Evolutionary conservation across 2,329 filamentous ascomycete genomes (phyloP).

Genomic region (Bipolaris cookei): DNA sequence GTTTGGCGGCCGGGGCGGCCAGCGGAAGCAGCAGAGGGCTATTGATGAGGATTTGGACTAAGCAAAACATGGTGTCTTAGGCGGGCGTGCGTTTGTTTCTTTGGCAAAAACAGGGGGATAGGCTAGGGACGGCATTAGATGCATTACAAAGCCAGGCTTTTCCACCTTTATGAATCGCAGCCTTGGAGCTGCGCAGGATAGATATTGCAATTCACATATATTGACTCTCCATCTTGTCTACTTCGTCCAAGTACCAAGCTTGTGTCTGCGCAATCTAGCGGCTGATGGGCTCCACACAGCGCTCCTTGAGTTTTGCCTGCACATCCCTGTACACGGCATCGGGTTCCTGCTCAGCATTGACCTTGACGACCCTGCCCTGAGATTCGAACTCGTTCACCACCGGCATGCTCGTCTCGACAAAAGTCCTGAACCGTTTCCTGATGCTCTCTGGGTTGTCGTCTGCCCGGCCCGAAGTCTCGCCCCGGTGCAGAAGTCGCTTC

Average conservation of each 20-base stretch:
- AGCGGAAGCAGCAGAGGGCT: slow-evolving; percentile 40
- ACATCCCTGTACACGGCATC: slow-evolving; percentile 68
- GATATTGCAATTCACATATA: slow-evolving; percentile 40
- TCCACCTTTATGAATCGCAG: slow-evolving; percentile 37
- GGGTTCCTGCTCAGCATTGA: slow-evolving; percentile 72
- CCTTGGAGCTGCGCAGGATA: slow-evolving; percentile 42
- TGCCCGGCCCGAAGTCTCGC: slow-evolving; percentile 86
- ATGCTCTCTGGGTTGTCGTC: slow-evolving; percentile 97
- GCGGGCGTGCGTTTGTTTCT: slow-evolving; percentile 23
- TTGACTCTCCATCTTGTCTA: not conserved
- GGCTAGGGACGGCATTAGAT: slow-evolving; percentile 33
- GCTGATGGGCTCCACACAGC: slow-evolving; percentile 42
- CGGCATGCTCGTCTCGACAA: slow-evolving; percentile 96
- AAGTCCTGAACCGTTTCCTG: slow-evolving; percentile 93
- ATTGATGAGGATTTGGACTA: slow-evolving; percentile 48
- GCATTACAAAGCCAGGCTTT: slow-evolving; percentile 34
- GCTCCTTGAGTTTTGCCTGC: slow-evolving; percentile 42
- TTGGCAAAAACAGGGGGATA: slow-evolving; percentile 12
- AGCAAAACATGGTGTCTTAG: slow-evolving; percentile 15
- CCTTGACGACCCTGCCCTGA: slow-evolving; percentile 78
- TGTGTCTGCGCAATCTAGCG: slow-evolving; percentile 40
- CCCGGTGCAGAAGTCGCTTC: slow-evolving; percentile 80
- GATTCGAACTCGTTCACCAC: slow-evolving; percentile 85
- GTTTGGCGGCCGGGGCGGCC: slow-evolving; percentile 32
- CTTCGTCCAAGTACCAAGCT: slow-evolving; percentile 17